Percentiles rank a stretch among this genome's conserved stretches.
These are phyloP conservation scores for Ceratocystis variospora DNA, from an alignment of 2,329 filamentous ascomycete genomes.

Conservation along the genomic window DNA sequence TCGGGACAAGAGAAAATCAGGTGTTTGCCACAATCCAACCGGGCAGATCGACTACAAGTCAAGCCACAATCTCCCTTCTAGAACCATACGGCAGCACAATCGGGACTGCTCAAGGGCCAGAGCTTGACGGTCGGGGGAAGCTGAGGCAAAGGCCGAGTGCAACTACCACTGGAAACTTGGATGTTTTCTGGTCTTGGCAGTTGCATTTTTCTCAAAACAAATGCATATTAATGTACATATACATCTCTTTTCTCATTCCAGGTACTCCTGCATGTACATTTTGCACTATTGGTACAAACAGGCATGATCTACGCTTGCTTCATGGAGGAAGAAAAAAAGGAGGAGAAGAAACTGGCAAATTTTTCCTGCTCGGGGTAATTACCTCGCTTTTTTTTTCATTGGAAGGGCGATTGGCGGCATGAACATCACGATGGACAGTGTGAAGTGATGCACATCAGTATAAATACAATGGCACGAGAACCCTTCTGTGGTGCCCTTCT, in stretches of 20 bases:
- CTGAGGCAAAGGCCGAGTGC: background rate
- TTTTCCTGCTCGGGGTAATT: background rate
- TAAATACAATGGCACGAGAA: background rate
- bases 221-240: background rate
- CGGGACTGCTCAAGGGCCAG: background rate
- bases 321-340: background rate
- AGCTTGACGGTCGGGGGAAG: background rate
- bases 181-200: constrained; percentile 4
- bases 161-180: background rate
- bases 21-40: background rate
- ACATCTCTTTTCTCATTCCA: background rate
- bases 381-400: background rate
- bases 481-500: background rate
- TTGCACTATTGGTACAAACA: too few relatives aligned
- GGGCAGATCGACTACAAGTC: background rate
- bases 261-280: too few relatives aligned
- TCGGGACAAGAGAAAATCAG: background rate
- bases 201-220: background rate
- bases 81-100: background rate
- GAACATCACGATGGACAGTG: background rate
- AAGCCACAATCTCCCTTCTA: background rate
- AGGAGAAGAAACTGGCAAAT: background rate
- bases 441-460: background rate
- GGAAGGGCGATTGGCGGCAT: background rate
- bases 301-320: background rate